Conservation (phyloP, 805 yeast genomes). For the Sugiyamaella boreocaroliniensis region DNA sequence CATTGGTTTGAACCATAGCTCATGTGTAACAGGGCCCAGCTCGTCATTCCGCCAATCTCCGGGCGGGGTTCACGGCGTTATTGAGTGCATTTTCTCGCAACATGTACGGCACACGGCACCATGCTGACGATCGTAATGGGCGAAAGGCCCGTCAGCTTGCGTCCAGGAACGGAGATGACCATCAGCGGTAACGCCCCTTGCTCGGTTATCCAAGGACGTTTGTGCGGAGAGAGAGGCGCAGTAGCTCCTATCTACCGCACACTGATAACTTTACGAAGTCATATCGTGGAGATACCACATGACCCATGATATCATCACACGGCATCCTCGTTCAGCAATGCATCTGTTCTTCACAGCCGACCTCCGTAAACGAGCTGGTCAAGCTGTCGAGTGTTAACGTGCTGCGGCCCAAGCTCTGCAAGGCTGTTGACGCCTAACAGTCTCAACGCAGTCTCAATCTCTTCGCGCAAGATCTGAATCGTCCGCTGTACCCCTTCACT, state of each 20-base stretch:
- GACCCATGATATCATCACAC: background rate
- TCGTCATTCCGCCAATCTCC: too few relatives aligned
- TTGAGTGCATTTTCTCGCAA: background rate
- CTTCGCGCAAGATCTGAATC: constrained; percentile 51
- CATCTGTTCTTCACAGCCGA: background rate
- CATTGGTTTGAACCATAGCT: too few relatives aligned
- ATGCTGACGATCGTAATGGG: background rate
- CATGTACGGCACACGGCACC: background rate
- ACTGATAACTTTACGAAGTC: too few relatives aligned
- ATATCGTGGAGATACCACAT: too few relatives aligned
- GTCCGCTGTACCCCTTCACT: constrained; percentile 57
- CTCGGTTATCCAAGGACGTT: background rate
- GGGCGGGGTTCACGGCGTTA: background rate
- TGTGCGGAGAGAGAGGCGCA: background rate
- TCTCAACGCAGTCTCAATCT: constrained; percentile 59
- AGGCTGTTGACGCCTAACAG: constrained; percentile 52
- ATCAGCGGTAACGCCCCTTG: background rate
- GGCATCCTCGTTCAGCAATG: background rate
- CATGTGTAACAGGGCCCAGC: too few relatives aligned
- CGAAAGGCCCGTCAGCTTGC: background rate
- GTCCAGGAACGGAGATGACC: too few relatives aligned
- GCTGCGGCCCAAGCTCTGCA: constrained; percentile 36
- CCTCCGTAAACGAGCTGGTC: constrained; percentile 19
- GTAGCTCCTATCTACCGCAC: too few relatives aligned
- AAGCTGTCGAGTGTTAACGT: constrained; percentile 19